Base-by-base conservation (phyloP, 352 stramenopile genomes). In the Phytophthora litchii region DNA sequence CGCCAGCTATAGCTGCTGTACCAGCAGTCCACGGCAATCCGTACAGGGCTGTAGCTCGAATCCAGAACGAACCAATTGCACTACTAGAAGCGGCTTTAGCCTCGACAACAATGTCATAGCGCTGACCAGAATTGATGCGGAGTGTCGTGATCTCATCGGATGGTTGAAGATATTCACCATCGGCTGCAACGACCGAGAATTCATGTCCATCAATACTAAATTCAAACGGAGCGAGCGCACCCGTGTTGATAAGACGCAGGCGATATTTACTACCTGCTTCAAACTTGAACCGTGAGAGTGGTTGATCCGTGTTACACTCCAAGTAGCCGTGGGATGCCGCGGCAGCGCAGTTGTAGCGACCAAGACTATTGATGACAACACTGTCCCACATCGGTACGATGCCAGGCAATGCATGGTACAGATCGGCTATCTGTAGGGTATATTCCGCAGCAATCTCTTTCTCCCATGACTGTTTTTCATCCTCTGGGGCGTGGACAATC, bases 181-280 rank as follows among this genome's bases (percentile, higher is more conserved):
- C 64, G 5, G 49, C 60, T 16, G 53, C 65, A 4, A 76, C 57
- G 21, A 77, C 53, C 3, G 37, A 56, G 21, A 77, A 57, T 23
- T 56, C 32, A 46, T 77, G 68, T 4, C 31, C 57, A 21, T 77
- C 68, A 34, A 77, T 70, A 44, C 64, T 74, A 20, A 74, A 54
- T 16, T 64, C 44, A 41, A 74, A 76, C 4, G 57, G 52, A 1
- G 64, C 68, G 12, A 74, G 46, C 1, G 60, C 64, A 17, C 31
- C 53, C 23, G 50, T 62, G 42, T 38, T 47, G 27, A 77, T 77
- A n/a, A 74, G 4, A 1, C 68, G 41, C 2, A 76, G 40, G 2
- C 53, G 57, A 48, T 76, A 76, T 25, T 11, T 67, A 17, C 62
- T 57, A 4, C 64, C 59, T 7, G 46, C 23, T 11, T 54, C 9